Base-by-base conservation (phyloP, 176 grass and related monocot genomes). In the Alloteropsis semialata region DNA sequence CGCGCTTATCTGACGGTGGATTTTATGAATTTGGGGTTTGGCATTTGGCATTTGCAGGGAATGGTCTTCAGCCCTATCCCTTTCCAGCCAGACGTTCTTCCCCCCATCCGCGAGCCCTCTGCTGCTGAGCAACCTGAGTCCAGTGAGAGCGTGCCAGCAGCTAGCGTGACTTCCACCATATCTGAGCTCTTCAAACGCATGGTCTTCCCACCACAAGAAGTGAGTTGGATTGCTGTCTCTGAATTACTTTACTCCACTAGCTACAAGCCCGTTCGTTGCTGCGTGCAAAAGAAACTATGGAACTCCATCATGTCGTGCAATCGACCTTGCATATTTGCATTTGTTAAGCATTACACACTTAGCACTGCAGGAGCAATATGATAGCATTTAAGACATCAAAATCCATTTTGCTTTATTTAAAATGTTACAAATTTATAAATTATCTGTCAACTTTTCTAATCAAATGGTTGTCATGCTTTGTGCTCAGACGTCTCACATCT, bases 1-100 rank as follows among this genome's bases (percentile, higher is more conserved):
- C 33, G 24, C 2, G 25, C 27, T 67, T 37, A 25, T 6, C 63
- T 80, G 33, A 39, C 2, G 22, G 24, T 32, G 5, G 49, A 15
- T 55, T 74, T n/a, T 58, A 0, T 3, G 49, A 5, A 9, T 14
- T 30, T 48, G 51, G 36, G 14, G n/a, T n/a, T n/a, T n/a, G n/a
- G n/a, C n/a, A n/a, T 25, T 45, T 44, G 65, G 66, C 25, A 22
- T 15, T 84, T 77, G 14, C 82, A 98, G 96, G 96, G 96, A 29
- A 88, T 88, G 82, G 87, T 96, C 19, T 98, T 98, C 82, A 87
- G 89, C 82, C 83, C 96, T 2, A 84, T 98, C 58, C 76, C 88
- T 53, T 98, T 98, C 62, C 89, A 98, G 70, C 72, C 87, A 6
- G 89, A 95, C 69, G 74, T 84, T 55, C 69, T 91, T 50, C 65